Percentiles rank a stretch among this genome's conserved stretches.
Conservation (phyloP, 441 rosid genomes). For the Oxalis stricta region DNA sequence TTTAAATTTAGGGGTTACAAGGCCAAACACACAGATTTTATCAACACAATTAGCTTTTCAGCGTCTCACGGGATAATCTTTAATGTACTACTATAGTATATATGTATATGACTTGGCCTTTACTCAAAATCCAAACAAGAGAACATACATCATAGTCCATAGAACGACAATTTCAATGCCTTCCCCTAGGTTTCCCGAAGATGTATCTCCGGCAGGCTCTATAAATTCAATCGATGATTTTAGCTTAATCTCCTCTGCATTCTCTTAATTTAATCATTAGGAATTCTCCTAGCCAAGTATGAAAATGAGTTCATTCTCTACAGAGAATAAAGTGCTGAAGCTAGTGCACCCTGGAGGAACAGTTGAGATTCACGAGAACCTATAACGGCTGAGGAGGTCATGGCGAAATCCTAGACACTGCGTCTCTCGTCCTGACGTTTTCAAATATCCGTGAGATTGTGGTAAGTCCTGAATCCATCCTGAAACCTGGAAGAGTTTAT, state of each 20-base stretch:
- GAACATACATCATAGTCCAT: too few species aligned
- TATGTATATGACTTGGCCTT: too few species aligned
- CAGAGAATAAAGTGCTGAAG: constrained; percentile 14
- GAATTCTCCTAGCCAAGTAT: neutral
- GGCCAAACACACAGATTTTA: too few species aligned
- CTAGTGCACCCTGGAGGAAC: constrained; percentile 27
- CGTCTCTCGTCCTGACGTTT: constrained; percentile 27
- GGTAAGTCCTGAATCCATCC: constrained; percentile 26
- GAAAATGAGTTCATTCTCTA: constrained; percentile 1
- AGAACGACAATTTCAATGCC: neutral
- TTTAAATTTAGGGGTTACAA: too few species aligned
- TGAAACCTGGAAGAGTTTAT: constrained; percentile 25
- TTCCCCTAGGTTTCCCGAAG: neutral
- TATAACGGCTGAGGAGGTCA: constrained; percentile 20
- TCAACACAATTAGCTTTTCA: too few species aligned
- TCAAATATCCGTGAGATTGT: constrained; percentile 31
- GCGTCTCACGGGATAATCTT: too few species aligned
- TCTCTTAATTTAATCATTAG: neutral
- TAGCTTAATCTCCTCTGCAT: neutral
- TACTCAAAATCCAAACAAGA: neutral
- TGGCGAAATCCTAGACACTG: constrained; percentile 32
- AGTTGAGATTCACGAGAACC: constrained; percentile 17
- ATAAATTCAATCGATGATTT: neutral
- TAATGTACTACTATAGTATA: too few species aligned
- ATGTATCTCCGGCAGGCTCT: neutral